Percentiles rank a stretch among this genome's conserved stretches.
Evolutionary conservation across 1,284 basidiomycete species (phyloP).

Genomic region (Moesziomyces sp.): DNA sequence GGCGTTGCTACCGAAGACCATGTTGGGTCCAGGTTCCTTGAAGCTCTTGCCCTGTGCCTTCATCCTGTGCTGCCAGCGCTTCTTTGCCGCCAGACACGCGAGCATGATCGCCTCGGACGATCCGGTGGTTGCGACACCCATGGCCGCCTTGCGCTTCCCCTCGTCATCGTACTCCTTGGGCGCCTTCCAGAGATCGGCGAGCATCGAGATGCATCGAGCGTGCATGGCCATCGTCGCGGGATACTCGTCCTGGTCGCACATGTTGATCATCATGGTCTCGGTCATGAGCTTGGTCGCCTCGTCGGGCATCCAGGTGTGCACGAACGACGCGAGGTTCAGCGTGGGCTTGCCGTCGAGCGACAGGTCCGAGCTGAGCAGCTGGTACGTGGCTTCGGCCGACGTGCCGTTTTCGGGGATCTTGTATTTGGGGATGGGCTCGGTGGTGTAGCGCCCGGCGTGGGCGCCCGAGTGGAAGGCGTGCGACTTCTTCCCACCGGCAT

Average conservation of each 20-base stretch:
- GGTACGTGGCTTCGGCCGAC: constrained; percentile 68
- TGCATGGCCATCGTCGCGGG: constrained; percentile 71
- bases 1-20: constrained; percentile 83
- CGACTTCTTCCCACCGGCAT: constrained; percentile 21
- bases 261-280: constrained; percentile 77
- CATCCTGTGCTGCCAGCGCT: constrained; percentile 87
- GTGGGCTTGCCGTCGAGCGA: constrained; percentile 79
- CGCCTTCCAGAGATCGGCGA: constrained; percentile 93
- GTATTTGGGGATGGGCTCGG: constrained; percentile 68
- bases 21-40: constrained; percentile 73
- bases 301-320: constrained; percentile 73
- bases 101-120: constrained; percentile 90
- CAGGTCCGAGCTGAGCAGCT: constrained; percentile 79
- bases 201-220: constrained; percentile 76
- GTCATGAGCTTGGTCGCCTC: constrained; percentile 66
- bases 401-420: constrained; percentile 69
- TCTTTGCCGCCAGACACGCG: constrained; percentile 93
- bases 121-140: constrained; percentile 86
- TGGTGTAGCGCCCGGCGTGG: constrained; percentile 61
- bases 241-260: constrained; percentile 90
- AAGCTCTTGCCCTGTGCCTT: constrained; percentile 77
- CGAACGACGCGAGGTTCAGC: constrained; percentile 79
- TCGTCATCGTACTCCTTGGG: constrained; percentile 45
- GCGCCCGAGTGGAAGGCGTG: constrained; percentile 32
- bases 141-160: constrained; percentile 54